Evolutionary conservation across 805 yeast species (phyloP).

Genomic region (Zygoascus bituminiphila): DNA sequence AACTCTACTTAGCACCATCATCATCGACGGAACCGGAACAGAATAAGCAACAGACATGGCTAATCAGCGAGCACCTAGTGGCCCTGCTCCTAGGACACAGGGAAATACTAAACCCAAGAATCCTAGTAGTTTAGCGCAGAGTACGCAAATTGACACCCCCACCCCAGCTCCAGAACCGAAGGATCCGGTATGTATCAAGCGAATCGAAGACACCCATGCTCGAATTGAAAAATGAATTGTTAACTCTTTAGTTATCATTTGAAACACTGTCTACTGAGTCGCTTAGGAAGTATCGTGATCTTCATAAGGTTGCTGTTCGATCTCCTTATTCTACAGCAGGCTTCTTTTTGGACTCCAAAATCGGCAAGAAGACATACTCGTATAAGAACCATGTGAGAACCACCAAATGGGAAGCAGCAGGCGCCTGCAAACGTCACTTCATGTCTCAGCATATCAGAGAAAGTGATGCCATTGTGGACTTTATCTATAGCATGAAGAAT

Average conservation of each 20-base stretch:
- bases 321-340: conserved; percentile 63
- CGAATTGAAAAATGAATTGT: not conserved
- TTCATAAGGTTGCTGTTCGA: conserved; percentile 46
- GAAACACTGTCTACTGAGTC: conserved; percentile 50
- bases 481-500: conserved; percentile 75
- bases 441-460: conserved; percentile 54
- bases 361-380: conserved; percentile 62
- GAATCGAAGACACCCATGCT: not conserved
- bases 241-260: conserved; percentile 58
- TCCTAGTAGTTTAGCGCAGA: not conserved
- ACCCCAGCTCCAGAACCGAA: not conserved
- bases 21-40: not conserved
- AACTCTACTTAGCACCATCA: not conserved
- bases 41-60: too few species aligned
- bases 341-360: conserved; percentile 55
- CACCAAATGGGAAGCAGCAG: conserved; percentile 52
- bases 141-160: not conserved
- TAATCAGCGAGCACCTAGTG: not conserved
- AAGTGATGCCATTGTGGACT: conserved; percentile 79
- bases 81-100: not conserved
- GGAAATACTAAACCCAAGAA: conserved; percentile 1
- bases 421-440: conserved; percentile 62
- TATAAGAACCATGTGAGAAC: conserved; percentile 37
- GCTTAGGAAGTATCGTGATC: conserved; percentile 61
- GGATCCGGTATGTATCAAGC: conserved; percentile 1